Percentiles rank a stretch among this genome's conserved stretches.
phyloP scores from a whole-genome alignment of 1,284 basidiomycete genomes.

The Ceratobasidium theobromae region DNA sequence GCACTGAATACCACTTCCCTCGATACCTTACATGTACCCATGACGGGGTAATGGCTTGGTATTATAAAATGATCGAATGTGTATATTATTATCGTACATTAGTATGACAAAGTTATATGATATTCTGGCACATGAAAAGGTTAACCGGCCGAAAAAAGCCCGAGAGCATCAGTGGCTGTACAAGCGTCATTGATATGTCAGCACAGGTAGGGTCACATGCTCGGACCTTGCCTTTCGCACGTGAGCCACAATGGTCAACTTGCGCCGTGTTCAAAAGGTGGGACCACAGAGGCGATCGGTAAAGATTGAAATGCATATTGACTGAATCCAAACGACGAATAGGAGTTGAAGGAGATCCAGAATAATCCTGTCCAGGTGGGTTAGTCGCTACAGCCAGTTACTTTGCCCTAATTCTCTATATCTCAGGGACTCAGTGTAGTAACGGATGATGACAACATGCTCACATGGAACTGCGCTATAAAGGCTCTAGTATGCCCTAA shows the following conservation, averaged over 20 bases:
- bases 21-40: background rate
- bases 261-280: constrained; percentile 22
- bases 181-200: background rate
- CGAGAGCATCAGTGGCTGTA: constrained; percentile 11
- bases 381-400: background rate
- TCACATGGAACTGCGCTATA: constrained; percentile 76
- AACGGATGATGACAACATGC: constrained; percentile 70
- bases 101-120: too few relatives aligned
- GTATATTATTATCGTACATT: too few relatives aligned
- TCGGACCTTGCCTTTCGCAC: background rate
- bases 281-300: background rate
- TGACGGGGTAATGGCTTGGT: too few relatives aligned
- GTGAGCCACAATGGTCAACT: constrained; percentile 17
- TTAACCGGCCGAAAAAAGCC: background rate
- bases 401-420: background rate
- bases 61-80: too few relatives aligned
- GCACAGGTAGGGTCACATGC: background rate
- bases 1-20: constrained; percentile 1
- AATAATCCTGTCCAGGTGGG: constrained; percentile 63
- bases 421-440: constrained; percentile 61
- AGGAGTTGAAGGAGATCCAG: constrained; percentile 49
- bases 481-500: constrained; percentile 63
- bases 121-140: too few relatives aligned
- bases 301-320: background rate
- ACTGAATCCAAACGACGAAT: background rate